Base-by-base conservation (phyloP, 495 filamentous ascomycete species). In the Tuber aestivum region DNA sequence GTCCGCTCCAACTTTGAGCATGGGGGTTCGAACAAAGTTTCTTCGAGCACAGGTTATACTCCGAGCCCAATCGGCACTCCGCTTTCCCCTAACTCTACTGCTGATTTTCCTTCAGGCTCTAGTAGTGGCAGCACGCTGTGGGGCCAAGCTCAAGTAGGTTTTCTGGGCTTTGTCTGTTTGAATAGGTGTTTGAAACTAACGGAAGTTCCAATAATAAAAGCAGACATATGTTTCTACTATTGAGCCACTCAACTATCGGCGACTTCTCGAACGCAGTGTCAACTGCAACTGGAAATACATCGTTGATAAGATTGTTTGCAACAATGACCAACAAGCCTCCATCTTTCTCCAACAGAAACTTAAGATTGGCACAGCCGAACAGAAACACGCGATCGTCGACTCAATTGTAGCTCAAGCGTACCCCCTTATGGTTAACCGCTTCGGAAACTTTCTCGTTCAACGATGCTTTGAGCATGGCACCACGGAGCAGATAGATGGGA, bases 231-330 rank as follows among this genome's bases (percentile, higher is more conserved):
- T 98, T 37, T 90, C 93, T 14, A 91, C 95, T 1, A 90, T 91
- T 35, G 96, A 98, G 83, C 96, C 95, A n/a, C 87, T 97, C 69
- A 99, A 99, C 83, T 99, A 99, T 77, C 93, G 96, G 71, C 93
- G 94, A 70, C 89, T 99, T 14, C 90, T 98, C 48, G 95, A 99
- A 83, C 95, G 95, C 79, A 97, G 94, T 80, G 93, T 97, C 80
- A 97, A 91, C 75, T 97, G 94, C 87, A 95, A 98, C 85, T 99
- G 96, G 95, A 97, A 94, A 85, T 97, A 97, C 82, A 98, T 99
- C 78, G 95, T 99, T 50, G 96, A 98, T 85, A 99, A 98, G 87
- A 99, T 99, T 83, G 94, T 98, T 72, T 97, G 94, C 90, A 97
- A 93, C 85, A 98, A 98, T 83, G 95, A 99, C 81, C 95, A 99